phyloP scores from a whole-genome alignment of 1,139 yeast genomes.

The Yamadazyma epiphylla region DNA sequence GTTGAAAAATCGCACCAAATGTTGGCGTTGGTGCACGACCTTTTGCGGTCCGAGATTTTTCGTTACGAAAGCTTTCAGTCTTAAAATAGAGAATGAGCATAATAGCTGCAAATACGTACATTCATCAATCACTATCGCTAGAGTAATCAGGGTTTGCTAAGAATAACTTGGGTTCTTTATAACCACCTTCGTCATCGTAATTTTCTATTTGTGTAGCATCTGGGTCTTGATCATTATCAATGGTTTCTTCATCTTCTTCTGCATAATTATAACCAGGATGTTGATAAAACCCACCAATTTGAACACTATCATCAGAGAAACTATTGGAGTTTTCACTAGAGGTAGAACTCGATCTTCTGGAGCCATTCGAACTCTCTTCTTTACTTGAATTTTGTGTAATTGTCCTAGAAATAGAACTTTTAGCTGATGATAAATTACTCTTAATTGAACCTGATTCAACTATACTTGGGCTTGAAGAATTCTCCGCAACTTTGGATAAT shows the following conservation, averaged over 20 bases:
- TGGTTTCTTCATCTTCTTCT: conserved; percentile 15
- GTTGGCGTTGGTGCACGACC: conserved; percentile 4
- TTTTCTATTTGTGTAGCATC: conserved; percentile 7
- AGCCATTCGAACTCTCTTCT: conserved; percentile 9
- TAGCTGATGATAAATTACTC: conserved; percentile 8
- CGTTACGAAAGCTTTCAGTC: too few species aligned
- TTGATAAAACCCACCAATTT: conserved; percentile 36
- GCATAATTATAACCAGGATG: conserved; percentile 38
- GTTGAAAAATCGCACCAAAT: conserved; percentile 7
- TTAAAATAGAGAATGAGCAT: too few species aligned
- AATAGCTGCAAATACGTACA: too few species aligned
- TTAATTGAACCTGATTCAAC: conserved; percentile 8
- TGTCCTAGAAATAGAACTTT: conserved; percentile 28
- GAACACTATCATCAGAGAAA: conserved; percentile 18
- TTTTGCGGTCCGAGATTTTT: too few species aligned
- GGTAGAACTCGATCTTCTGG: conserved; percentile 4
- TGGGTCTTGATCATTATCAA: conserved; percentile 16
- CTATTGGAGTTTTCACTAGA: conserved; percentile 16
- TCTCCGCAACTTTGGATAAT: conserved; percentile 1
- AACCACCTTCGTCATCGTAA: conserved; percentile 9
- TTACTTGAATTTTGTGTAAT: conserved; percentile 28
- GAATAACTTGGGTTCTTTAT: conserved; percentile 49
- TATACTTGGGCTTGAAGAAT: conserved; percentile 14
- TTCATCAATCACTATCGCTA: conserved; percentile 15
- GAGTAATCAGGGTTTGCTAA: conserved; percentile 67